Base-by-base conservation (phyloP, 2,329 filamentous ascomycete genomes). In the Pseudocercospora crystallina region DNA sequence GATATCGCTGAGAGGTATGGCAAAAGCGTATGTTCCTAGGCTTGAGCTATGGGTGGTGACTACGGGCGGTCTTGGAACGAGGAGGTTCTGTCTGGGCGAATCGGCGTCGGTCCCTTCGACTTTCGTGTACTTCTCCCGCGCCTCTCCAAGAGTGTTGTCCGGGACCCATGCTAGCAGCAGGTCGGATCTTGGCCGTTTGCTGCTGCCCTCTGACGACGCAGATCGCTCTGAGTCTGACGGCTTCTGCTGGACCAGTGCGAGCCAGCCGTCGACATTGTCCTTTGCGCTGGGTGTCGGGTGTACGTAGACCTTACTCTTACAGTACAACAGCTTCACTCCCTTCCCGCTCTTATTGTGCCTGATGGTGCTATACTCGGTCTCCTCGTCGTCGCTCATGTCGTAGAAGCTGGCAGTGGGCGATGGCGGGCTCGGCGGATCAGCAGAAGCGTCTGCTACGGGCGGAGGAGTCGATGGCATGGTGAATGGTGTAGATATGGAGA, bases 251-350 rank as follows among this genome's bases (percentile, higher is more conserved):
- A 99, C 78, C 2, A 99, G 80, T 13, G 94, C 92, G 61, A 99
- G 85, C 69, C 94, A 99, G 39, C 94, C 94, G 3, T 90, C 78
- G 49, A 99, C 95, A 61, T 99, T 99, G 75, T 99, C 94, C 74
- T 91, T 96, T 49, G 91, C 82, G 0, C 90, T 95, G 1, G 92
- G 87, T 1, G 90, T 90, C 1, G 94, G 94, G 70, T 99, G 94
- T 37, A 99, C 86, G 68, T 97, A 99, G 69, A 99, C 94, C 80
- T 97, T 99, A 85, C 90, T 96, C 76, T 99, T 99, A 14, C 90
- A 92, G 65, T 87, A 96, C 11, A 99, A 78, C 30, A 99, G 77
- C 73, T 97, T 99, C 39, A 99, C 94, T 1, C 92, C 94, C 59
- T 83, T 83, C 12, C 37, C 43, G 5, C 31, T 54, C 36, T 81